phyloP scores from a whole-genome alignment of 1,139 yeast genomes.

The Debaryomyces nepalensis region DNA sequence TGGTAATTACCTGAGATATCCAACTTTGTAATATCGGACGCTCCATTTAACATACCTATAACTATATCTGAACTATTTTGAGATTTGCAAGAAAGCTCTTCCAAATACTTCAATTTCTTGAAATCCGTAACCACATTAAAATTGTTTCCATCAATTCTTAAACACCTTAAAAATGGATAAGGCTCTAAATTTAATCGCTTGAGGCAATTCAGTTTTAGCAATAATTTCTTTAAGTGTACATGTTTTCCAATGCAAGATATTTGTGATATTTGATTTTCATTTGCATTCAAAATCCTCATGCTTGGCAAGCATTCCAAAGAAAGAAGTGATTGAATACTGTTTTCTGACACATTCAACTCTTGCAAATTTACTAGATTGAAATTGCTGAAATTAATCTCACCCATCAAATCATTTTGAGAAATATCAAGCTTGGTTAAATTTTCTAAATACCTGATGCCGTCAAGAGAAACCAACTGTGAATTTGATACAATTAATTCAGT shows the following conservation, averaged over 20 bases:
- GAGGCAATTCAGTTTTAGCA: conserved; percentile 46
- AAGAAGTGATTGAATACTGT: conserved; percentile 35
- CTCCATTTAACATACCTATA: conserved; percentile 23
- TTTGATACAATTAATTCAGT: conserved; percentile 37
- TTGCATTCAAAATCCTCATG: conserved; percentile 46
- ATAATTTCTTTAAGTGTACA: conserved; percentile 44
- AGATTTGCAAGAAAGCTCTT: conserved; percentile 48
- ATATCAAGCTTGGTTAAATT: conserved; percentile 48
- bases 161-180: conserved; percentile 46
- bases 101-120: conserved; percentile 38
- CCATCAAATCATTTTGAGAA: conserved; percentile 46
- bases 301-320: conserved; percentile 42
- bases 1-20: conserved; percentile 46
- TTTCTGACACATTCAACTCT: conserved; percentile 50
- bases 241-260: conserved; percentile 32
- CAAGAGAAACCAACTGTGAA: conserved; percentile 38
- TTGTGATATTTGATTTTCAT: conserved; percentile 43
- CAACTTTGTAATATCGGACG: conserved; percentile 29
- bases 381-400: conserved; percentile 40
- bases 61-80: conserved; percentile 30
- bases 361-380: conserved; percentile 46
- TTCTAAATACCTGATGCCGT: conserved; percentile 43
- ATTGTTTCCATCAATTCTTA: conserved; percentile 52
- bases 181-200: conserved; percentile 32
- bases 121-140: conserved; percentile 33